phyloP scores from a whole-genome alignment of 148 eudicot genomes.

The Camellia japonica region DNA sequence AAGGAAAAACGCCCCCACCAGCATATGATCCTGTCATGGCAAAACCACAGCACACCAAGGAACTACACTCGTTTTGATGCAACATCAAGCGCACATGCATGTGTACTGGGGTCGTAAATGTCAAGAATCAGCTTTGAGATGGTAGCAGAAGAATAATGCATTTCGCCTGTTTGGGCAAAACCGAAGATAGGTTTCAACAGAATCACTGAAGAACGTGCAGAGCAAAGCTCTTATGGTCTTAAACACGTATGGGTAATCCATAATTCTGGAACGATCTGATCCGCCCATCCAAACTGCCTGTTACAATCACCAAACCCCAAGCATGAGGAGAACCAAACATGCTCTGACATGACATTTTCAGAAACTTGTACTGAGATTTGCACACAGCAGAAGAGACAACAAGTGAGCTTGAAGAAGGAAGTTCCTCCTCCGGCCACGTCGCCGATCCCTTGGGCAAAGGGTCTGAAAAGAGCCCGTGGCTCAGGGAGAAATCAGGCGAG shows the following conservation, averaged over 20 bases:
- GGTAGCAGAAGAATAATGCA: neutral
- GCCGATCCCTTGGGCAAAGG: constrained; percentile 59
- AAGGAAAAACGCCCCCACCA: neutral
- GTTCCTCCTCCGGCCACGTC: constrained; percentile 92
- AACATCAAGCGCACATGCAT: neutral
- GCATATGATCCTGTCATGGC: neutral
- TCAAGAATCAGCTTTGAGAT: neutral
- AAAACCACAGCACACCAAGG: neutral
- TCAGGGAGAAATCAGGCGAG: constrained; percentile 45
- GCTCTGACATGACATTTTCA: constrained; percentile 59
- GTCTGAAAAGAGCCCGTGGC: constrained; percentile 45
- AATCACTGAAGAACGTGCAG: neutral
- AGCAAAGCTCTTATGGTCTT: constrained; percentile 12
- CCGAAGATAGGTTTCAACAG: neutral
- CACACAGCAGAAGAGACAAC: constrained; percentile 30
- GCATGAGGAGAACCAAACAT: constrained; percentile 42
- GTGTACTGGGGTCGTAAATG: neutral
- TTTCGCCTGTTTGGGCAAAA: neutral
- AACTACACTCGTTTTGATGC: neutral
- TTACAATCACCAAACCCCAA: constrained; percentile 87
- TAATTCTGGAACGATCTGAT: constrained; percentile 80
- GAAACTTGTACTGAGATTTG: constrained; percentile 67
- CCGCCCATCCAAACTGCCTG: constrained; percentile 85
- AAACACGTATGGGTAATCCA: constrained; percentile 58
- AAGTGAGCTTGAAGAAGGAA: constrained; percentile 35